Evolutionary conservation across 305 asterid genomes (phyloP), one percentile per base, ranked within the genome.

Genomic region (Plantago coronopus): DNA sequence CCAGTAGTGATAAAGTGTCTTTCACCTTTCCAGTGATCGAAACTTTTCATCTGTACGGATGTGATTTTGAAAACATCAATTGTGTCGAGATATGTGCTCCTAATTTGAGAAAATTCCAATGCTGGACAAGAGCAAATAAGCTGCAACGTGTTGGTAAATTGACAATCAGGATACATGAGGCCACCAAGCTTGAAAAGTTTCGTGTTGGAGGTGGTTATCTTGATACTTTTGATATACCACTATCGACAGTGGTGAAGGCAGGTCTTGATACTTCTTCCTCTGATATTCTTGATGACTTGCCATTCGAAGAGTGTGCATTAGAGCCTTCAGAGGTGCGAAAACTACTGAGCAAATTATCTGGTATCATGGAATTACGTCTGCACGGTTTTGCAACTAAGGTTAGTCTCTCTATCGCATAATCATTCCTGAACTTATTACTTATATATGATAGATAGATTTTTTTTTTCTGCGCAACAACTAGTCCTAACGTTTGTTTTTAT

Each of bases 151-250:
- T 38, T 5, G 48, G 6, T 22, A 8, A 15, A 0, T n/a, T 3
- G 23, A 23, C 20, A 17, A 21, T 58, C 14, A 42, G 21, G 40
- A 58, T 57, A 5, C 17, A 18, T 57, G 62, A 31, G 19, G 62
- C 48, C 62, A 57, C 48, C 62, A 57, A 57, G 62, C 17, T 20
- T 6, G 5, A 13, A 3, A 21, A 20, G 34, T 40, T 57, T 12
- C 0, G 9, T 17, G 1, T 40, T 10, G 11, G 2, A 1, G 47
- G 63, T 22, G 37, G 34, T 58, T 58, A 18, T 14, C 37, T 13
- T 4, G 63, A 58, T 21, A 11, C 4, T 7, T 5, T 58, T 42
- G 51, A 38, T 20, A 18, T 40, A 20, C 12, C 14, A 6, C 16
- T 7, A 43, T 58, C 63, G 21, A 18, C 48, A 1, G 37, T 58